Evolutionary conservation across 2,329 filamentous ascomycete genomes (phyloP).

Genomic region (Alternaria ventricosa): DNA sequence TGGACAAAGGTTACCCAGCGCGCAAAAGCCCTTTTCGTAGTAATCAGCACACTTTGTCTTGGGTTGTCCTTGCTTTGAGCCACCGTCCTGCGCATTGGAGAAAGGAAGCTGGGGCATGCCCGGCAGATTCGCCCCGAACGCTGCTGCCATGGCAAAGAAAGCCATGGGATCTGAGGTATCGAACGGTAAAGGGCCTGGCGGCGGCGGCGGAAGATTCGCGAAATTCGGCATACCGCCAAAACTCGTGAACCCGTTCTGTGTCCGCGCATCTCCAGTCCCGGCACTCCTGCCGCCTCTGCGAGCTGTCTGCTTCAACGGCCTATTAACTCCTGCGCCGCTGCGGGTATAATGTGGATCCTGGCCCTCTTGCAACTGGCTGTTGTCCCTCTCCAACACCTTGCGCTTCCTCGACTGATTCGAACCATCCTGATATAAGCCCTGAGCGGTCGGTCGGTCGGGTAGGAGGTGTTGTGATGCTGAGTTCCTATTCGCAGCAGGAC

Average conservation of each 20-base stretch:
- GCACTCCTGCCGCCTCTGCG: constrained; percentile 52
- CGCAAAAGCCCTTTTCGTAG: constrained; percentile 75
- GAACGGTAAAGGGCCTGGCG: constrained; percentile 59
- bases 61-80: constrained; percentile 17
- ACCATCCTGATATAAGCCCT: constrained; percentile 12
- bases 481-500: constrained; percentile 25
- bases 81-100: constrained; percentile 41
- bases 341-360: constrained; percentile 50
- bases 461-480: constrained; percentile 16
- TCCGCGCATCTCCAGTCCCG: constrained; percentile 7
- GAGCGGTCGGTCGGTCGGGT: constrained; percentile 17
- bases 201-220: constrained; percentile 46
- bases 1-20: constrained; percentile 69
- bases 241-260: constrained; percentile 11
- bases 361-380: constrained; percentile 50
- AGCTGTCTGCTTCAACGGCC: constrained; percentile 64
- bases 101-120: constrained; percentile 47
- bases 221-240: constrained; percentile 22
- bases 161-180: constrained; percentile 68
- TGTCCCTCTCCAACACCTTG: constrained; percentile 61
- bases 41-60: constrained; percentile 70
- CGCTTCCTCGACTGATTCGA: constrained; percentile 60
- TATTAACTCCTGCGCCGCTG: constrained; percentile 39
- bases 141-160: constrained; percentile 66
- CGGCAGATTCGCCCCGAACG: constrained; percentile 48